Conservation (phyloP, 2,329 filamentous ascomycete genomes). For the Fonsecaea multimorphosa region DNA sequence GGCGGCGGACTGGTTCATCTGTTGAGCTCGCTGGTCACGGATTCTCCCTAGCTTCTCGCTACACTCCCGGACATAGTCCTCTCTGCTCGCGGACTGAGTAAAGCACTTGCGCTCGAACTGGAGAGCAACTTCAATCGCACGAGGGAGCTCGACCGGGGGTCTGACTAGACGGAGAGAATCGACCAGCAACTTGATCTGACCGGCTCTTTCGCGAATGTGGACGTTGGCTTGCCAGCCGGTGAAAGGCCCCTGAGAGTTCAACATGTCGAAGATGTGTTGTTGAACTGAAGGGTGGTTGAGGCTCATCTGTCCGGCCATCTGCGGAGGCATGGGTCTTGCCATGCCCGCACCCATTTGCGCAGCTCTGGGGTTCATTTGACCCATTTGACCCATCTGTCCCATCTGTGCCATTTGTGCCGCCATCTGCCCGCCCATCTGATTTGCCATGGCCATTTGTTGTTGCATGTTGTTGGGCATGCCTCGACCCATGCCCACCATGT, state of each 20-base stretch:
- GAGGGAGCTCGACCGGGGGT: constrained; percentile 48
- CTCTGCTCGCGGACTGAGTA: constrained; percentile 44
- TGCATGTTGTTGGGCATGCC: constrained; percentile 39
- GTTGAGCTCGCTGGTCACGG: constrained; percentile 52
- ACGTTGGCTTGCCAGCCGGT: constrained; percentile 54
- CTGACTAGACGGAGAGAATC: constrained; percentile 55
- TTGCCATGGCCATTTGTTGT: constrained; percentile 36
- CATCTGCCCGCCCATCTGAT: constrained; percentile 32
- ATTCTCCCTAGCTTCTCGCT: constrained; percentile 54
- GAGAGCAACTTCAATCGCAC: constrained; percentile 50
- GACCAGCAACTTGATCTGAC: constrained; percentile 54
- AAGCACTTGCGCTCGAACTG: constrained; percentile 55
- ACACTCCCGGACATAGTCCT: constrained; percentile 53
- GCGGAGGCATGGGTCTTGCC: constrained; percentile 29
- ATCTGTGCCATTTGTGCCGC: constrained; percentile 29
- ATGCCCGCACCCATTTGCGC: constrained; percentile 27
- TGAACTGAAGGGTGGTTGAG: constrained; percentile 35
- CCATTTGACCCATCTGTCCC: constrained; percentile 28
- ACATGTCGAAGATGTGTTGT: constrained; percentile 47
- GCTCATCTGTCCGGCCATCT: constrained; percentile 32
- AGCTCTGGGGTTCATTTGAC: constrained; percentile 10
- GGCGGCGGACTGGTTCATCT: constrained; percentile 40
- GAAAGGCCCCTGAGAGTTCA: constrained; percentile 52
- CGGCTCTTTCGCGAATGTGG: constrained; percentile 47
- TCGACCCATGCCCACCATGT: constrained; percentile 38